phyloP scores from a whole-genome alignment of 2,329 filamentous ascomycete genomes.

The Ophiostoma piceae region DNA sequence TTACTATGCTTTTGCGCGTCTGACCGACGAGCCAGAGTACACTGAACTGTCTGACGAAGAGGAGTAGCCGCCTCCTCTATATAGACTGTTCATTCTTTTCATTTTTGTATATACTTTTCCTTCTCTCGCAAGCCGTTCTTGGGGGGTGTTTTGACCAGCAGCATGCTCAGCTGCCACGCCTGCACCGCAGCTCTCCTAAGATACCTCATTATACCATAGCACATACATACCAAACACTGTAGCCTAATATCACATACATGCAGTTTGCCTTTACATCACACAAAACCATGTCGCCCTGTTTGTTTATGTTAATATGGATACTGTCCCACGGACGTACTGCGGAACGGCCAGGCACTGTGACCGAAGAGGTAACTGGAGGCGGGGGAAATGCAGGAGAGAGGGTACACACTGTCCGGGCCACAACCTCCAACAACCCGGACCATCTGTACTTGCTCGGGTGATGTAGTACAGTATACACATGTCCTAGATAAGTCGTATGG shows the following conservation, averaged over 20 bases:
- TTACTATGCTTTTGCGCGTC: neutral
- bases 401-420: neutral
- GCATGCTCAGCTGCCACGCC: neutral
- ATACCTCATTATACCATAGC: neutral
- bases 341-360: neutral
- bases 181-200: neutral
- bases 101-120: constrained; percentile 7
- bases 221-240: neutral
- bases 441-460: neutral
- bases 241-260: neutral
- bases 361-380: neutral
- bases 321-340: too few species aligned
- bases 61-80: neutral
- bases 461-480: neutral
- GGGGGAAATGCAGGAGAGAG: neutral
- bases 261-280: neutral
- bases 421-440: neutral
- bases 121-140: neutral
- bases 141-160: neutral
- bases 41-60: constrained; percentile 15
- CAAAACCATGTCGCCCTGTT: neutral
- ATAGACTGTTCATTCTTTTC: too few species aligned
- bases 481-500: neutral
- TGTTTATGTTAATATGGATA: neutral
- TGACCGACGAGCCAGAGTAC: constrained; percentile 10